phyloP scores from a whole-genome alignment of 2,329 filamentous ascomycete species.

The Aspergillus sp. region DNA sequence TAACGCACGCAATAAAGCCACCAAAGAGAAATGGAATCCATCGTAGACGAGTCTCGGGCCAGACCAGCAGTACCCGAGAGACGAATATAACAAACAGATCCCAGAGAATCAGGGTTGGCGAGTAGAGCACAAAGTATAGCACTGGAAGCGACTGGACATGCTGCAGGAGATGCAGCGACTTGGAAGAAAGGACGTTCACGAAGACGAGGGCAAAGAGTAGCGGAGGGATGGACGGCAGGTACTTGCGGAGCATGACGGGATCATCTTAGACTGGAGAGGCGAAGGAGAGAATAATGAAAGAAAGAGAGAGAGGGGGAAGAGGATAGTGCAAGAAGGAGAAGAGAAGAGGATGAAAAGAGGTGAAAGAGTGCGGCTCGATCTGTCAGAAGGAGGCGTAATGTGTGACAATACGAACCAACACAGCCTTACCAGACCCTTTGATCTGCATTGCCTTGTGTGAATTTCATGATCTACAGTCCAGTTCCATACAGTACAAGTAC shows the following conservation, averaged over 20 bases:
- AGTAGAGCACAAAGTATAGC: slow-evolving; percentile 29
- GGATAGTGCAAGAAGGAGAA: background rate
- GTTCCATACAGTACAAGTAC: too few species aligned
- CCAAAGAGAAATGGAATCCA: slow-evolving; percentile 19
- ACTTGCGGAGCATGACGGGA: slow-evolving; percentile 8
- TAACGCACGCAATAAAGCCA: slow-evolving; percentile 24
- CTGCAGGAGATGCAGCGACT: slow-evolving; percentile 27
- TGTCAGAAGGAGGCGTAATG: background rate
- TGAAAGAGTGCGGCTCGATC: background rate
- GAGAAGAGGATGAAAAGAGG: background rate
- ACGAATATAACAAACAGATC: slow-evolving; percentile 28
- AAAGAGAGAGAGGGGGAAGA: too few species aligned
- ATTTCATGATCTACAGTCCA: too few species aligned
- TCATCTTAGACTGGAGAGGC: slow-evolving; percentile 12
- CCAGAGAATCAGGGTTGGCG: slow-evolving; percentile 32
- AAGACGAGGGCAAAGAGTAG: slow-evolving; percentile 26
- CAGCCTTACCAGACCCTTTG: background rate
- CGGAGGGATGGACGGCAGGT: slow-evolving; percentile 15
- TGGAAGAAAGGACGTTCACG: slow-evolving; percentile 27
- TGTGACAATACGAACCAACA: background rate
- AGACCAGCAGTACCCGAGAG: slow-evolving; percentile 23
- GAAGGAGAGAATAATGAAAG: background rate
- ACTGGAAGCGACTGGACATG: slow-evolving; percentile 27
- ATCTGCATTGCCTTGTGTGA: background rate
- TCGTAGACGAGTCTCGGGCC: slow-evolving; percentile 15